phyloP scores from a whole-genome alignment of 1,139 yeast species.

The Blastobotrys aristatus region DNA sequence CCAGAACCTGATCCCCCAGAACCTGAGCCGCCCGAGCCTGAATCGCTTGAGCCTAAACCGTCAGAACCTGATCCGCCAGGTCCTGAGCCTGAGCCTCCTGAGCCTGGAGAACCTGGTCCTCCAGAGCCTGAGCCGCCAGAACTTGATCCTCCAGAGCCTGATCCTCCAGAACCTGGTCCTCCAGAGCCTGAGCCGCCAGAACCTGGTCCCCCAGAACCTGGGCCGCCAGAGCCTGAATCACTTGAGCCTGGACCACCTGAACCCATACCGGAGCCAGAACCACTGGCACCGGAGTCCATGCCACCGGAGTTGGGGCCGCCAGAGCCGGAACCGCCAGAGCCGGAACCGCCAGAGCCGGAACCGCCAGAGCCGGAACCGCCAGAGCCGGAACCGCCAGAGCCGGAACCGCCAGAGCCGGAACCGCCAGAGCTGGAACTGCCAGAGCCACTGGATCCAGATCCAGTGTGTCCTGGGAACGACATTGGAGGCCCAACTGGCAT shows the following conservation, averaged over 20 bases:
- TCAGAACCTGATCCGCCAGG: slow-evolving; percentile 6
- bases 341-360: background rate
- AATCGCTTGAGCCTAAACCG: slow-evolving; percentile 7
- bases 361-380: slow-evolving; percentile 7
- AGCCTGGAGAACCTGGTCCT: slow-evolving; percentile 7
- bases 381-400: background rate
- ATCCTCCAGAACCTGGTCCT: slow-evolving; percentile 1
- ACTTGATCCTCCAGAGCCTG: slow-evolving; percentile 3
- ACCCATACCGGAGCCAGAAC: slow-evolving; percentile 3
- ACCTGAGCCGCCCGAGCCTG: slow-evolving; percentile 13
- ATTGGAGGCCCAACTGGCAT: slow-evolving; percentile 5
- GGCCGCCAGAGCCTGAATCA: slow-evolving; percentile 1
- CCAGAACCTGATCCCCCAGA: slow-evolving; percentile 13
- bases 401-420: slow-evolving; percentile 1
- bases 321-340: slow-evolving; percentile 3
- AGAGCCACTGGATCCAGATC: background rate
- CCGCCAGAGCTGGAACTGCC: background rate
- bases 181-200: slow-evolving; percentile 7
- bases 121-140: slow-evolving; percentile 7
- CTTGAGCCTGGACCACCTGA: slow-evolving; percentile 1
- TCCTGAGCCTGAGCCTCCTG: slow-evolving; percentile 10
- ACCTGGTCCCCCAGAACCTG: slow-evolving; percentile 1
- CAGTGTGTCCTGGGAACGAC: slow-evolving; percentile 9
- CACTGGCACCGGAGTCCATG: slow-evolving; percentile 6
- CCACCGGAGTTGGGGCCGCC: slow-evolving; percentile 11